Evolutionary conservation across 1,284 basidiomycete species (phyloP).

Genomic region (Wolfiporia cocos): DNA sequence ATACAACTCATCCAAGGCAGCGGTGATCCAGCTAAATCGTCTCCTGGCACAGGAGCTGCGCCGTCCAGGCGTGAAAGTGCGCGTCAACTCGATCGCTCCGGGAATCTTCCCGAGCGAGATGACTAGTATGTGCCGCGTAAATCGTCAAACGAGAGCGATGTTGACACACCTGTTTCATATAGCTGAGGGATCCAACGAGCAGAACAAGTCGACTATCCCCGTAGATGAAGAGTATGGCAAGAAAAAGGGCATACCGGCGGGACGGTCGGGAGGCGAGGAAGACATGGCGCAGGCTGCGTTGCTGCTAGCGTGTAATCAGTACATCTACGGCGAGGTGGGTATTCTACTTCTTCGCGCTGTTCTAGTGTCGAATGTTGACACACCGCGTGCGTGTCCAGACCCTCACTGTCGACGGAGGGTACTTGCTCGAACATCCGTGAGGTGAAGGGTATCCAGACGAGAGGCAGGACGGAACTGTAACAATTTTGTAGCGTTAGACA

Average conservation of each 20-base stretch:
- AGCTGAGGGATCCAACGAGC: slow-evolving; percentile 27
- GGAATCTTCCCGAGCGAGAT: slow-evolving; percentile 34
- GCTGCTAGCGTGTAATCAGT: slow-evolving; percentile 28
- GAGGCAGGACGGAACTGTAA: too few species aligned
- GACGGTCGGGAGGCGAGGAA: slow-evolving; percentile 29
- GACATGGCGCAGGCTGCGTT: slow-evolving; percentile 34
- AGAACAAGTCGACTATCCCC: slow-evolving; percentile 29
- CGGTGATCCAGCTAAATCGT: slow-evolving; percentile 30
- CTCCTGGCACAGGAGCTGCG: slow-evolving; percentile 32
- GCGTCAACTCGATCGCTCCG: slow-evolving; percentile 33
- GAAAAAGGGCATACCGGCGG: slow-evolving; percentile 32
- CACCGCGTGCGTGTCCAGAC: slow-evolving; percentile 13
- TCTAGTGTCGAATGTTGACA: too few species aligned
- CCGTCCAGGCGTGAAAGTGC: slow-evolving; percentile 27
- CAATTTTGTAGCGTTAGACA: too few species aligned
- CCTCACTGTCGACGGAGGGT: slow-evolving; percentile 28
- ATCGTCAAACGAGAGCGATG: background rate
- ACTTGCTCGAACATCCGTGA: slow-evolving; percentile 29
- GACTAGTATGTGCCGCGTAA: slow-evolving; percentile 28
- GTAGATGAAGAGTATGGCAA: slow-evolving; percentile 23
- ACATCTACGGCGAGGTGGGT: slow-evolving; percentile 30
- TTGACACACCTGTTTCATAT: background rate
- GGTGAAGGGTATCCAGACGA: too few species aligned
- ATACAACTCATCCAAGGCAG: slow-evolving; percentile 34
- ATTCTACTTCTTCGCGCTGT: too few species aligned